These are phyloP conservation scores for Xylaria bambusicola DNA, from an alignment of 495 filamentous ascomycete genomes.

Conservation along the genomic window DNA sequence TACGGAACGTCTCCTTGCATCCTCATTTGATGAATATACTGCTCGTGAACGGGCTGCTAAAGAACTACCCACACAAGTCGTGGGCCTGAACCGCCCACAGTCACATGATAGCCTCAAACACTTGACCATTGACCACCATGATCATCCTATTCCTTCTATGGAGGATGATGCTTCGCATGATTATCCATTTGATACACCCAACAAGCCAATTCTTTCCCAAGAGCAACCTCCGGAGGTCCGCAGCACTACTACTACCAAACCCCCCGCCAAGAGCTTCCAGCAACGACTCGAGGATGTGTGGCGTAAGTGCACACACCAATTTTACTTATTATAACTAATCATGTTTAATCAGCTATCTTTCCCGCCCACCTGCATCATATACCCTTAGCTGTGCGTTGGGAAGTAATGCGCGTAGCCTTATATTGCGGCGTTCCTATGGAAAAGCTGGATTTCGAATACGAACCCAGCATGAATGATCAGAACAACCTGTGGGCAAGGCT, in stretches of 20 bases:
- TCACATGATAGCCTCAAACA: slow-evolving; percentile 5
- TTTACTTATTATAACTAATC: slow-evolving; percentile 14
- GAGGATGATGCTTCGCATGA: background rate
- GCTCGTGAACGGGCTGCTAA: slow-evolving; percentile 9
- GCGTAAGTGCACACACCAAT: slow-evolving; percentile 25
- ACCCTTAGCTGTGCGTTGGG: slow-evolving; percentile 49
- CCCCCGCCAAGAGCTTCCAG: slow-evolving; percentile 14
- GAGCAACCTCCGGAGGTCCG: background rate
- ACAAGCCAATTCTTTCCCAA: background rate
- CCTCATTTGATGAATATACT: slow-evolving; percentile 17
- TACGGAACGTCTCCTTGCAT: slow-evolving; percentile 26
- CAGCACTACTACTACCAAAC: background rate
- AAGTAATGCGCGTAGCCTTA: slow-evolving; percentile 45
- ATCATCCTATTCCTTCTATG: background rate
- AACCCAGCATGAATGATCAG: slow-evolving; percentile 39
- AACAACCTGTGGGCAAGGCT: slow-evolving; percentile 38
- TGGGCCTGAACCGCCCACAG: background rate
- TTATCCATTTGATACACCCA: background rate
- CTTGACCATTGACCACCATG: background rate
- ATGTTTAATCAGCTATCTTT: slow-evolving; percentile 39
- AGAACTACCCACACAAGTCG: background rate
- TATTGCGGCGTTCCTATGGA: slow-evolving; percentile 43
- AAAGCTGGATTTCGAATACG: slow-evolving; percentile 32
- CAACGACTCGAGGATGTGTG: slow-evolving; percentile 29
- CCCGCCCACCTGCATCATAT: slow-evolving; percentile 39